Conservation (phyloP, 2,329 filamentous ascomycete species). For the Cordyceps pruinosa region DNA sequence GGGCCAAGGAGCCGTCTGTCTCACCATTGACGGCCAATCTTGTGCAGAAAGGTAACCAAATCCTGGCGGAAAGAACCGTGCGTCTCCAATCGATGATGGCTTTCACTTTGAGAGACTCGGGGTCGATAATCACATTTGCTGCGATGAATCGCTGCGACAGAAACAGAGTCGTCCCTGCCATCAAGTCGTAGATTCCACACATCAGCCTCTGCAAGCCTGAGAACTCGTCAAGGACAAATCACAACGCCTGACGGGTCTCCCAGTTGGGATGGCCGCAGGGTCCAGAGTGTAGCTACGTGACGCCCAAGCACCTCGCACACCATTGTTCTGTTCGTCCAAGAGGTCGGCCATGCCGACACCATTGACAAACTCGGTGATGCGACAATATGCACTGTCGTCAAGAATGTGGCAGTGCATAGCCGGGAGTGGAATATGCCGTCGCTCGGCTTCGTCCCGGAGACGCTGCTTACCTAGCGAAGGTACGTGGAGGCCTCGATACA, state of each 20-base stretch:
- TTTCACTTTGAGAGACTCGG: conserved; percentile 23
- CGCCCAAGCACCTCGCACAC: conserved; percentile 23
- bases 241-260: conserved; percentile 26
- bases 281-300: conserved; percentile 21
- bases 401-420: conserved; percentile 21
- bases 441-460: conserved; percentile 24
- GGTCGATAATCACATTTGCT: conserved; percentile 16
- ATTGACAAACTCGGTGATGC: conserved; percentile 25
- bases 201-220: conserved; percentile 18
- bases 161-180: conserved; percentile 16
- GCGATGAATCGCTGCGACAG: conserved; percentile 16
- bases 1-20: conserved; percentile 11
- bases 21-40: conserved; percentile 16
- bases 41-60: conserved; percentile 23
- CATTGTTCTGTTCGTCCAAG: conserved; percentile 18
- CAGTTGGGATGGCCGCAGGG: conserved; percentile 21
- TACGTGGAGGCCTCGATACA: conserved; percentile 22
- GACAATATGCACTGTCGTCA: conserved; percentile 25
- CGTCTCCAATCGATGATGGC: conserved; percentile 32
- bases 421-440: conserved; percentile 24
- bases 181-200: conserved; percentile 19
- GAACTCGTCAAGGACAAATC: conserved; percentile 24
- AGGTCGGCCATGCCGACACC: conserved; percentile 25
- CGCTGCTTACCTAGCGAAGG: conserved; percentile 24
- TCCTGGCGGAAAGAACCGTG: conserved; percentile 25